Evolutionary conservation across 352 stramenopile genomes (phyloP).

Genomic region (Phytopythium sindhum): DNA sequence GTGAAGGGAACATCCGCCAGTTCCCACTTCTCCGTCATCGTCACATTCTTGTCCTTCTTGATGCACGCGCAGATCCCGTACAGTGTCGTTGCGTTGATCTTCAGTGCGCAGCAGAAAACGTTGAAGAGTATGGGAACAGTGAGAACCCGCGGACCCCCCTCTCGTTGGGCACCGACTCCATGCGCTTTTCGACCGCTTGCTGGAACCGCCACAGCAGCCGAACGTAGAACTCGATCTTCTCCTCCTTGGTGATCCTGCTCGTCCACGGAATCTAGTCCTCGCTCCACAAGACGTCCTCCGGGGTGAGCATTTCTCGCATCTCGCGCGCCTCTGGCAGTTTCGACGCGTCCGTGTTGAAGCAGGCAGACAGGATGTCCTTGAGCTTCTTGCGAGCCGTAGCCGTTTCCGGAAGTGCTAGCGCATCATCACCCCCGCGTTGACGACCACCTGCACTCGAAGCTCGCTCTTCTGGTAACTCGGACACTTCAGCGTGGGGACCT

Average conservation of each 20-base stretch:
- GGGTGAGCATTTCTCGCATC: slow-evolving; percentile 6
- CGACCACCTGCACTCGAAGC: no score
- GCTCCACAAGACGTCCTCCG: slow-evolving; percentile 3
- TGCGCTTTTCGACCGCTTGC: slow-evolving; percentile 2
- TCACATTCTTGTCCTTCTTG: slow-evolving; percentile 7
- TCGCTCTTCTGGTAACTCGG: no score
- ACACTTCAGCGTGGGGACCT: no score
- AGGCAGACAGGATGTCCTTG: slow-evolving; percentile 8
- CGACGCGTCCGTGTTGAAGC: slow-evolving; percentile 2
- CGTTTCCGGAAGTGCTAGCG: slow-evolving; percentile 6
- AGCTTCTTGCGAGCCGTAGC: slow-evolving; percentile 3
- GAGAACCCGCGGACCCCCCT: slow-evolving; percentile 11
- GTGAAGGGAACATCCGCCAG: not conserved
- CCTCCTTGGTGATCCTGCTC: slow-evolving; percentile 11
- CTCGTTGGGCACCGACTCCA: slow-evolving; percentile 4
- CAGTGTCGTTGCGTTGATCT: no score
- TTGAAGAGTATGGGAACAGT: slow-evolving; percentile 11
- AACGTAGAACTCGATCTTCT: slow-evolving; percentile 18
- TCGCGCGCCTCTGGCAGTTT: slow-evolving; percentile 3
- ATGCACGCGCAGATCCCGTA: no score
- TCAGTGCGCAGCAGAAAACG: slow-evolving; percentile 1
- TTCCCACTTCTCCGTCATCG: not conserved
- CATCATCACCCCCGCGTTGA: slow-evolving; percentile 10
- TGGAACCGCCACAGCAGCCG: no score
- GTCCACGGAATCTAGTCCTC: slow-evolving; percentile 14